A percentile compares a stretch with the other conserved stretches of the same genome.
phyloP scores from a whole-genome alignment of 2,329 filamentous ascomycete genomes.

The Colletotrichum cuscutae region DNA sequence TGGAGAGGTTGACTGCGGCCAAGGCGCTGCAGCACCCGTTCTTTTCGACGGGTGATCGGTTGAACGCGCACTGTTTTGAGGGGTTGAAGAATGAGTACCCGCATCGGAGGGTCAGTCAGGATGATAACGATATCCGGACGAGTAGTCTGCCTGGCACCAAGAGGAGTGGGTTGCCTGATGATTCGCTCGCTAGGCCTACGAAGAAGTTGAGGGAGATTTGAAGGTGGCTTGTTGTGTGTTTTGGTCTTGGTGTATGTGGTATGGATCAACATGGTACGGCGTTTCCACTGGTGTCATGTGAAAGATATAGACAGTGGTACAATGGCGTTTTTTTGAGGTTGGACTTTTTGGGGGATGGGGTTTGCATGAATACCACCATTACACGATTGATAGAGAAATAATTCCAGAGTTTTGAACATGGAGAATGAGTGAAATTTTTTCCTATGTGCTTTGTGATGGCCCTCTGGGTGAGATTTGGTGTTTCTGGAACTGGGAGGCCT shows the following conservation, averaged over 20 bases:
- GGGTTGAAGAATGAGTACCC: slow-evolving; percentile 91
- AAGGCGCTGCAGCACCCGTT: slow-evolving; percentile 92
- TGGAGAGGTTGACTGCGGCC: slow-evolving; percentile 86
- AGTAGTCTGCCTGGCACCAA: slow-evolving; percentile 92
- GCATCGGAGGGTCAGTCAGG: slow-evolving; percentile 87
- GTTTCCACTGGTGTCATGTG: background rate
- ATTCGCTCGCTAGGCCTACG: slow-evolving; percentile 71
- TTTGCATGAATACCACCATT: background rate
- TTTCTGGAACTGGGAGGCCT: background rate
- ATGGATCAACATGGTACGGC: background rate
- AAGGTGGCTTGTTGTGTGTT: background rate
- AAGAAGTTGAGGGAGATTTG: slow-evolving; percentile 70
- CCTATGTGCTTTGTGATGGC: background rate
- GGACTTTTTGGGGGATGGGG: background rate
- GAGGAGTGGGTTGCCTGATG: slow-evolving; percentile 85
- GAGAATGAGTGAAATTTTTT: background rate
- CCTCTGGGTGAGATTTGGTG: background rate
- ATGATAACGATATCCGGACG: slow-evolving; percentile 96
- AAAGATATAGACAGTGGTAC: background rate
- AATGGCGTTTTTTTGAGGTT: background rate
- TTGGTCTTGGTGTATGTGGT: background rate
- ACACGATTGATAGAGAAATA: background rate
- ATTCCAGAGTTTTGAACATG: background rate
- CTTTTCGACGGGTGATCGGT: slow-evolving; percentile 79
- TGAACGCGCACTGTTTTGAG: slow-evolving; percentile 89